Percentiles rank a stretch among this genome's conserved stretches.
Conservation (phyloP, 257 asterid genomes). For the Fraxinus quadrangulata region DNA sequence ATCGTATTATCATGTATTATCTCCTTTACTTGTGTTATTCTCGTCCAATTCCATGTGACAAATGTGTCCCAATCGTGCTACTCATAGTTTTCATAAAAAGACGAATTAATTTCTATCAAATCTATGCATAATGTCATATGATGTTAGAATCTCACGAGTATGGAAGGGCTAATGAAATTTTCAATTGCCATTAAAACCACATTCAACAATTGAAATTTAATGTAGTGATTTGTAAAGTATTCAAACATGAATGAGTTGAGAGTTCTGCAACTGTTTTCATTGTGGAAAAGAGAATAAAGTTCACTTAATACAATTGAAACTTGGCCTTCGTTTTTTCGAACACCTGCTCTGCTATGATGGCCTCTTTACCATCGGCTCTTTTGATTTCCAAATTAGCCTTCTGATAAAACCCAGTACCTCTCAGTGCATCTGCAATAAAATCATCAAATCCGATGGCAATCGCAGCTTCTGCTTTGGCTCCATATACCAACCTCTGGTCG, state of each 20-base stretch:
- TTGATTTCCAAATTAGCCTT: constrained; percentile 83
- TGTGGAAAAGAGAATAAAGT: background rate
- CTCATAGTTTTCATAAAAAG: no score
- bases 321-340: constrained; percentile 94
- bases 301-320: constrained; percentile 58
- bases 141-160: background rate
- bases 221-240: background rate
- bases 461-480: constrained; percentile 98
- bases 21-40: no score
- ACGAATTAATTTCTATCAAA: background rate
- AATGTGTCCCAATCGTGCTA: no score
- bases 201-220: background rate
- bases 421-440: constrained; percentile 91
- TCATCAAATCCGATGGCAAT: constrained; percentile 95
- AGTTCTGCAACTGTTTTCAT: background rate
- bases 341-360: constrained; percentile 85
- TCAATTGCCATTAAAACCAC: background rate
- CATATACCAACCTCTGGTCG: constrained; percentile 85
- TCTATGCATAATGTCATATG: background rate
- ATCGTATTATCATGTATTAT: no score
- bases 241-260: background rate
- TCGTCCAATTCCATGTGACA: background rate
- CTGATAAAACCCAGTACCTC: constrained; percentile 95
- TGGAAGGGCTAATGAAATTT: background rate
- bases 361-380: constrained; percentile 78